A percentile compares a stretch with the other conserved stretches of the same genome.
Conservation (phyloP, 2,329 filamentous ascomycete species). For the Fusarium sp. region DNA sequence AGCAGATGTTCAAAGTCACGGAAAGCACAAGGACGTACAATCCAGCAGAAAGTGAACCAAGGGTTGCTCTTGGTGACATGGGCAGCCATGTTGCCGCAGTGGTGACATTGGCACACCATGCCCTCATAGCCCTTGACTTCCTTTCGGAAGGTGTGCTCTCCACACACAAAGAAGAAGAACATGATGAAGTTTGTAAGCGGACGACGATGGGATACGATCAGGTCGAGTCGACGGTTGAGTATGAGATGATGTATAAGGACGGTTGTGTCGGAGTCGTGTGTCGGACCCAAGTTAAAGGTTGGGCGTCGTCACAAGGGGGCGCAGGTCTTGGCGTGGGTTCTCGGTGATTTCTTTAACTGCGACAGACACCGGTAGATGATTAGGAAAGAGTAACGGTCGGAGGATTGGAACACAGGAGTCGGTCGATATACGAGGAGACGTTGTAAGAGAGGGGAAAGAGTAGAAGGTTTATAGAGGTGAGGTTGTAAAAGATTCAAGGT, state of each 20-base stretch:
- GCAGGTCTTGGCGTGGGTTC: conserved; percentile 37
- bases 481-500: not conserved
- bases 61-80: conserved; percentile 72
- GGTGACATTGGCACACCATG: conserved; percentile 71
- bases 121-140: conserved; percentile 71
- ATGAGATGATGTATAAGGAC: not conserved
- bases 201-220: not conserved
- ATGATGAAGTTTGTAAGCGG: conserved; percentile 48
- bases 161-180: conserved; percentile 73
- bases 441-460: not conserved
- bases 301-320: conserved; percentile 30
- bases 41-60: conserved; percentile 85
- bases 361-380: not conserved
- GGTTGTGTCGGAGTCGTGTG: not conserved
- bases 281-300: not conserved
- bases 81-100: conserved; percentile 74
- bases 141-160: conserved; percentile 71
- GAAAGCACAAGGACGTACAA: conserved; percentile 58
- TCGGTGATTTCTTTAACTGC: not conserved
- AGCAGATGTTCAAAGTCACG: conserved; percentile 14
- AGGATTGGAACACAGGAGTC: not conserved
- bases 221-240: not conserved
- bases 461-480: not conserved
- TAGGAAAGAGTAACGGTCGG: not conserved
- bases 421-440: not conserved